Conservation (phyloP, 2,329 filamentous ascomycete genomes). For the Cladophialophora immunda region DNA sequence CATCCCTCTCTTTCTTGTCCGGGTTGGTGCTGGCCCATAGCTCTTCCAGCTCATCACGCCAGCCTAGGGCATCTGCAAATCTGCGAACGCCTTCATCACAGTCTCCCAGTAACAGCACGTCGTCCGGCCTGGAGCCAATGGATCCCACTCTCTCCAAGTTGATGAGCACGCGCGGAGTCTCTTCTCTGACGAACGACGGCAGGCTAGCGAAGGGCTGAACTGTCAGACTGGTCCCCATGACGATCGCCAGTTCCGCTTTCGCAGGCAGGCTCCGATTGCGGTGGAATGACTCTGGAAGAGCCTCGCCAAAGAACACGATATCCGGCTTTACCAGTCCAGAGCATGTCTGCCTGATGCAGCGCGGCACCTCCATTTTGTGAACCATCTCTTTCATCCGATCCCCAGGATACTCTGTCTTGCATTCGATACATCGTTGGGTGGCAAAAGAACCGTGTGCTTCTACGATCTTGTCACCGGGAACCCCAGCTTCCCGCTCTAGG, state of each 20-base stretch:
- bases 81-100: constrained; percentile 83
- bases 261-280: constrained; percentile 62
- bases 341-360: constrained; percentile 70
- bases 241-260: constrained; percentile 78
- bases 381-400: constrained; percentile 78
- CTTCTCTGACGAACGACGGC: constrained; percentile 69
- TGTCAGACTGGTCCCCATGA: constrained; percentile 86
- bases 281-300: constrained; percentile 72
- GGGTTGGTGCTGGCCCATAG: constrained; percentile 76
- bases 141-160: constrained; percentile 85
- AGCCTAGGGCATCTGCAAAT: constrained; percentile 82
- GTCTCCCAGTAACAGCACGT: constrained; percentile 82
- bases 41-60: constrained; percentile 81
- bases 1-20: constrained; percentile 62
- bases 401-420: constrained; percentile 74
- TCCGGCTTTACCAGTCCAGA: constrained; percentile 88
- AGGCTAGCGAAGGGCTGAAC: constrained; percentile 91
- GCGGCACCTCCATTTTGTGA: constrained; percentile 71
- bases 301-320: constrained; percentile 92
- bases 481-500: constrained; percentile 84
- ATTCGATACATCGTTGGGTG: constrained; percentile 89
- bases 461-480: constrained; percentile 81
- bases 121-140: constrained; percentile 79
- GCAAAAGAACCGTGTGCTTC: constrained; percentile 98
- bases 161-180: constrained; percentile 80